Evolutionary conservation across 148 eudicot genomes (phyloP).

Genomic region (Cornus controversa): DNA sequence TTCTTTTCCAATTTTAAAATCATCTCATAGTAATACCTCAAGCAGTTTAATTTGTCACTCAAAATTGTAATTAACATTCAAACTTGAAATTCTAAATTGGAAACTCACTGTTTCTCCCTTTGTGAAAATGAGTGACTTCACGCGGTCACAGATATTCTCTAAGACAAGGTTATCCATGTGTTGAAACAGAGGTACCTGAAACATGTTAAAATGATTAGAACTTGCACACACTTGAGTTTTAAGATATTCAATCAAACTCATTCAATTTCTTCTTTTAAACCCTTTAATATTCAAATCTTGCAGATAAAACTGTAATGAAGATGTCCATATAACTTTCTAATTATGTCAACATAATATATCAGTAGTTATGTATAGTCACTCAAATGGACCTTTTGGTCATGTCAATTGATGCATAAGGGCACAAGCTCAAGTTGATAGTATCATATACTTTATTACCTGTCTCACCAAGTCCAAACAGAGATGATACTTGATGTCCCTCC

Average conservation of each 20-base stretch:
- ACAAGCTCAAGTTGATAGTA: not conserved
- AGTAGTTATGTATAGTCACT: not conserved
- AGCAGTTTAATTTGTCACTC: no score
- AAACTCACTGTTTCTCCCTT: slow-evolving; percentile 81
- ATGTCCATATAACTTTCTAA: no score
- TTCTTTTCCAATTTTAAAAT: no score
- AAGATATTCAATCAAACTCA: not conserved
- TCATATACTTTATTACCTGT: slow-evolving; percentile 51
- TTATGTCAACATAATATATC: no score
- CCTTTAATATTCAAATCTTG: not conserved
- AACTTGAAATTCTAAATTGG: not conserved
- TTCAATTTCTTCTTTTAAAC: no score
- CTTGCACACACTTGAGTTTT: not conserved
- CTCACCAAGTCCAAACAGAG: slow-evolving; percentile 84
- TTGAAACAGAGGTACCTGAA: slow-evolving; percentile 88
- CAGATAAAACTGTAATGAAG: not conserved
- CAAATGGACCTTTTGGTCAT: not conserved
- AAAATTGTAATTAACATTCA: no score
- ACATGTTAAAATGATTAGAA: not conserved
- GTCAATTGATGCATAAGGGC: no score
- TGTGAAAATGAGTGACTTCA: slow-evolving; percentile 84
- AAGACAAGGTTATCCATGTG: slow-evolving; percentile 87
- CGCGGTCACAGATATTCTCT: slow-evolving; percentile 94
- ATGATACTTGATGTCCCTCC: slow-evolving; percentile 91
- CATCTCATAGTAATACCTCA: no score